Evolutionary conservation across 2,329 filamentous ascomycete genomes (phyloP).

Genomic region (Alternaria sp.): DNA sequence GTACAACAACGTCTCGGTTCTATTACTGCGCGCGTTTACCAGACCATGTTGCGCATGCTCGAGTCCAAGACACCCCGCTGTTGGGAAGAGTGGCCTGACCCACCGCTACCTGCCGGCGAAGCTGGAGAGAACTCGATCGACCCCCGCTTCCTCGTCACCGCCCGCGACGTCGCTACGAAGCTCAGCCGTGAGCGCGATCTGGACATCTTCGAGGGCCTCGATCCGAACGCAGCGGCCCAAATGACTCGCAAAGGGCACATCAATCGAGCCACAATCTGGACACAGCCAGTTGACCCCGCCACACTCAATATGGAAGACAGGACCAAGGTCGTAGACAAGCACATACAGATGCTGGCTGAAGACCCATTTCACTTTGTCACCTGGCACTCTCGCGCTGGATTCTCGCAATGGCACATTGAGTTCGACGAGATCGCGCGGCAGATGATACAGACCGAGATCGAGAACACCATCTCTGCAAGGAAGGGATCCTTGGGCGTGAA

Average conservation of each 20-base stretch:
- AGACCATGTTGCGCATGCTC: slow-evolving; percentile 71
- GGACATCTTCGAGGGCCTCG: slow-evolving; percentile 49
- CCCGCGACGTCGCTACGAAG: slow-evolving; percentile 51
- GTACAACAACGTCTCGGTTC: slow-evolving; percentile 74
- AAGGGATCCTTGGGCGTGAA: slow-evolving; percentile 80
- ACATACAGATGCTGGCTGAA: slow-evolving; percentile 74
- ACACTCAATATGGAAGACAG: slow-evolving; percentile 33
- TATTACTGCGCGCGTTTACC: slow-evolving; percentile 79
- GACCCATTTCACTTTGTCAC: slow-evolving; percentile 71
- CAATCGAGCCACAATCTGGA: slow-evolving; percentile 26
- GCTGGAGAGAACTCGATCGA: slow-evolving; percentile 40
- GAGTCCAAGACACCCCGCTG: slow-evolving; percentile 74
- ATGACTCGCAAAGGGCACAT: slow-evolving; percentile 34
- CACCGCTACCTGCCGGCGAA: slow-evolving; percentile 30
- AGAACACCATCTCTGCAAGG: slow-evolving; percentile 78
- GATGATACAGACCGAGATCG: slow-evolving; percentile 78
- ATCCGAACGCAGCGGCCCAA: slow-evolving; percentile 36
- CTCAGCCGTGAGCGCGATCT: slow-evolving; percentile 47
- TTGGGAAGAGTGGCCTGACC: slow-evolving; percentile 59
- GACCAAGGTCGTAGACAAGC: slow-evolving; percentile 64
- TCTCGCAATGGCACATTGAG: slow-evolving; percentile 82
- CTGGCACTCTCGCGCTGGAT: slow-evolving; percentile 67
- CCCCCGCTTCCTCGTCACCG: slow-evolving; percentile 46
- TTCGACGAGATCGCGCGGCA: slow-evolving; percentile 74
- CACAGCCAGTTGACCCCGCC: slow-evolving; percentile 33